Percentiles rank a stretch among this genome's conserved stretches.
phyloP scores from a whole-genome alignment of 257 asterid species.

The Paraleonurus japonicus region DNA sequence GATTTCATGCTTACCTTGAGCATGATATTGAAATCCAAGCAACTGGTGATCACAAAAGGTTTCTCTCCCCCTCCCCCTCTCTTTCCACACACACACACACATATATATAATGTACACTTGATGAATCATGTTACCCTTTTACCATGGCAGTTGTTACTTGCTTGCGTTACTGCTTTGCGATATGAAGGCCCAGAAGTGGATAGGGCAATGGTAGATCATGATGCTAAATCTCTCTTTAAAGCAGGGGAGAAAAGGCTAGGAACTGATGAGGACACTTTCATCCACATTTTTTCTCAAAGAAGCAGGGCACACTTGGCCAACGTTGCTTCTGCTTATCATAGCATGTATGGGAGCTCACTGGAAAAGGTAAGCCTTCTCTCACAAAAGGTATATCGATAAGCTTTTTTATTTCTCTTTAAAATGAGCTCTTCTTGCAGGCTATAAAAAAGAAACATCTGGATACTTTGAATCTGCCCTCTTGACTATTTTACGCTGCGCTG shows the following conservation, averaged over 20 bases:
- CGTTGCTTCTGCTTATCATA: slow-evolving; percentile 62
- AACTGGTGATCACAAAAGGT: slow-evolving; percentile 86
- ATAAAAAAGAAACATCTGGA: slow-evolving; percentile 89
- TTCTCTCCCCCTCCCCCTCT: slow-evolving; percentile 6
- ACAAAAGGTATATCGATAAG: background rate
- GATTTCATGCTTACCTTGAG: slow-evolving; percentile 65
- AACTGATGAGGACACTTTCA: slow-evolving; percentile 81
- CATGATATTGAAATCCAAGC: slow-evolving; percentile 64
- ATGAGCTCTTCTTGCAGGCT: slow-evolving; percentile 54
- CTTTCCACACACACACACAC: background rate
- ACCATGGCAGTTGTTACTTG: slow-evolving; percentile 65
- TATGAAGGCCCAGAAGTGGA: slow-evolving; percentile 96
- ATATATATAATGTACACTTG: background rate
- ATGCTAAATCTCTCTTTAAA: slow-evolving; percentile 81
- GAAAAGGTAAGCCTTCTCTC: slow-evolving; percentile 48
- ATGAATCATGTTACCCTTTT: background rate
- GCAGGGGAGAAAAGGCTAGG: slow-evolving; percentile 94
- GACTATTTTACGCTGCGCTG: slow-evolving; percentile 71
- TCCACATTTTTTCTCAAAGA: slow-evolving; percentile 64
- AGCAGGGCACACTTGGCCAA: slow-evolving; percentile 76
- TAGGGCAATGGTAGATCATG: slow-evolving; percentile 57
- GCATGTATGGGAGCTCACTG: slow-evolving; percentile 63
- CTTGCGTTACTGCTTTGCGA: slow-evolving; percentile 47
- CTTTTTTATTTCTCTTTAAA: background rate
- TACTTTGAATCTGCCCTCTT: slow-evolving; percentile 65